Evolutionary conservation across 345 rosid genomes (phyloP), one percentile per base, ranked within the genome.

Genomic region (Moricandia moricandioides): DNA sequence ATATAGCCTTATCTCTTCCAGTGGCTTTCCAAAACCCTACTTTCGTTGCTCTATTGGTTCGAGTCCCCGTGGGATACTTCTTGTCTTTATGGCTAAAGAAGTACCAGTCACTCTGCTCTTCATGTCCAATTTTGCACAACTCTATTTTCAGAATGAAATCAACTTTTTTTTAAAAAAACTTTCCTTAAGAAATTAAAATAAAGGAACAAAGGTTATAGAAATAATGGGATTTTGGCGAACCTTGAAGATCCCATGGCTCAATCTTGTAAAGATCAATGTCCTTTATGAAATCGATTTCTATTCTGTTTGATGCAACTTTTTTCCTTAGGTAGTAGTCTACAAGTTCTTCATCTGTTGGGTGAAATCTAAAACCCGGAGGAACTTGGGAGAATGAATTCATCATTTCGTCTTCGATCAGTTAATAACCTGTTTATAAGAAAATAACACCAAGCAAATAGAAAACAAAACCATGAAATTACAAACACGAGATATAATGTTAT

Each of bases 21-120:
- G 99, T 96, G 35, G 99, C 99, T 84, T 96, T 96, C 99, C 99
- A 96, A 57, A 92, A 96, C 8, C 99, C 99, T 18, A 91, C 93
- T 85, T 89, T 92, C 5, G 99, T 96, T 6, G 99, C 99, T 78
- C 99, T 84, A 70, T 96, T 96, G n/a, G 99, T 92, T 16, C 99
- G 90, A 69, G 98, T 91, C 66, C 99, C 99, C 0, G 99, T 96
- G 5, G 99, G 98, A 72, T 96, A 96, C 74, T 96, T 96, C 89
- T 91, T 96, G 74, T 96, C 98, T 73, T 92, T 92, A 70, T 96
- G 99, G 82, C 99, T 96, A 82, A 92, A 96, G 86, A 96, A 96
- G 76, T 96, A 96, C 99, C 99, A 96, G 5, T 96, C 99, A 69
- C 79, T 89, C 78, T 92, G 98, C 70, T 92, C 99, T 79, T 92